A percentile compares a stretch with the other conserved stretches of the same genome.
These are phyloP conservation scores for Wickerhamomyces alni DNA, from an alignment of 805 yeast species.

Conservation along the genomic window DNA sequence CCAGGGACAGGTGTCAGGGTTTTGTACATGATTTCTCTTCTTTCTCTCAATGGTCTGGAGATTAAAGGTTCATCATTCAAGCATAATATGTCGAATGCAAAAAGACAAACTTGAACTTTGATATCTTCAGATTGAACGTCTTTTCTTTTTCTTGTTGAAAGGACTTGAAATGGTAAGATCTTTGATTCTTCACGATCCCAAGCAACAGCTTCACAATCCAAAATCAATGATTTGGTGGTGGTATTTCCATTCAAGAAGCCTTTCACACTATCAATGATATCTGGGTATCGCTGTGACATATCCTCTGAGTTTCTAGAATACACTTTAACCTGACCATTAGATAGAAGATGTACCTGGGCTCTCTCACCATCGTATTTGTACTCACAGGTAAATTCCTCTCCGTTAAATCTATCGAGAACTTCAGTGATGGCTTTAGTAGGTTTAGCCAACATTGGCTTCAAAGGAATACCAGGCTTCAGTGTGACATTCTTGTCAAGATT, in stretches of 20 bases:
- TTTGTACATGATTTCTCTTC: conserved; percentile 56
- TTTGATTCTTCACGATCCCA: conserved; percentile 79
- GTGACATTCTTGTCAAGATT: conserved; percentile 62
- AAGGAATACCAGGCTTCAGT: conserved; percentile 86
- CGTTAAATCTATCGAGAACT: conserved; percentile 82
- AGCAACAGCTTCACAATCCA: conserved; percentile 97
- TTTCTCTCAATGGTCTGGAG: conserved; percentile 57
- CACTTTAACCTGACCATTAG: conserved; percentile 61
- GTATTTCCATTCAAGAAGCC: conserved; percentile 41
- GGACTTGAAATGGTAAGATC: conserved; percentile 88
- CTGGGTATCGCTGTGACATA: conserved; percentile 95
- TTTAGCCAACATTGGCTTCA: conserved; percentile 97
- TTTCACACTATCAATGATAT: conserved; percentile 62
- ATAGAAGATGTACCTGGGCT: conserved; percentile 82
- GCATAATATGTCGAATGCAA: conserved; percentile 83
- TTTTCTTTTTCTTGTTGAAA: conserved; percentile 90
- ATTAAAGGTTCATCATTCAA: conserved; percentile 70
- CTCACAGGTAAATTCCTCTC: conserved; percentile 85
- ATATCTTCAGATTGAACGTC: conserved; percentile 85
- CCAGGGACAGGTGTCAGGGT: conserved; percentile 62
- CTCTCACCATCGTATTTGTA: conserved; percentile 98
- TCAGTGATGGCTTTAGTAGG: conserved; percentile 95
- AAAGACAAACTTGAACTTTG: conserved; percentile 85
- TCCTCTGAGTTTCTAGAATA: conserved; percentile 95
- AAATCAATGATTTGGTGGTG: conserved; percentile 52